Base-by-base conservation (phyloP, 192 early-diverging fungal species). In the Coemansia sp. region DNA sequence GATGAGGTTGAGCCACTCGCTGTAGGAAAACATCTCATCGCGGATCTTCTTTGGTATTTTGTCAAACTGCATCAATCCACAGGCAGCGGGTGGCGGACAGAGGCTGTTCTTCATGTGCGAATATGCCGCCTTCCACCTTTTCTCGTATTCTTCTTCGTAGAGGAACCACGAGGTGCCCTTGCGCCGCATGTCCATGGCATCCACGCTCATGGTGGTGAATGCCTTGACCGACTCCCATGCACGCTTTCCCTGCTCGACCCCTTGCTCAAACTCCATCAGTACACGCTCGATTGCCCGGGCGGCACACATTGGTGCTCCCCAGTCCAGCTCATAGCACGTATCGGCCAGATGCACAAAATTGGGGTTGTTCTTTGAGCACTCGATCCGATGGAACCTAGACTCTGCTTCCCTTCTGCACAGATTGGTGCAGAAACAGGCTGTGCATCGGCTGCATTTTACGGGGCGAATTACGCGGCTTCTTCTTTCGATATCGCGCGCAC, bases 1-100 rank as follows among this genome's bases (percentile, higher is more conserved):
- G 17, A 87, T 67, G 34, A 80, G 82, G 9, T 81, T 72, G 27
- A 87, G 63, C 61, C 82, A 87, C 0, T 81, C 83, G 34, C 80
- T 72, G 67, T 84, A 80, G 8, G 79, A 69, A 38, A 87, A 85
- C 41, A 87, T 67, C 27, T 64, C 65, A 15, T 81, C 59, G 7
- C 68, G 63, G 25, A 84, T 47, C 27, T 71, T 61, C 17, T 75
- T 72, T 0, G 85, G 85, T 13, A 87, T 57, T 3, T 82, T 69
- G 33, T 57, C 55, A 50, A 65, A 65, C 47, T 81, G 71, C 28
- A 72, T 84, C 47, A 87, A 65, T 23, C 81, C 80, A 48, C 72
- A 67, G n/a, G 70, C 75, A 8, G 62, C 57, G 34, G 84, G 77
- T 28, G 85, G 85, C 37, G 72, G 70, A 27, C 68, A 70, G 13